phyloP scores from a whole-genome alignment of 768 basidiomycete genomes.

The Amanita phalloides region DNA sequence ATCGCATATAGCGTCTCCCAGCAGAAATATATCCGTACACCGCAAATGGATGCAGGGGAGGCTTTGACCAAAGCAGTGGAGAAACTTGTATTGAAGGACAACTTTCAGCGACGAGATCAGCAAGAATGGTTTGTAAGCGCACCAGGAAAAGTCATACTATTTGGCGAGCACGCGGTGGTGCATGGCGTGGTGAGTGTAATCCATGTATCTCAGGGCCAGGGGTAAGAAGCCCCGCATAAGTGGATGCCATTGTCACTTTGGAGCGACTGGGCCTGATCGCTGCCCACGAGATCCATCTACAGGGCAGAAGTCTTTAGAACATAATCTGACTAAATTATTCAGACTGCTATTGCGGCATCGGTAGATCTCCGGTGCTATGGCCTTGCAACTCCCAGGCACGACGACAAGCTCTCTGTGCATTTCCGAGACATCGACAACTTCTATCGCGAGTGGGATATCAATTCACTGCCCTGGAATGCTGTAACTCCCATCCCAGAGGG shows the following conservation, averaged over 20 bases:
- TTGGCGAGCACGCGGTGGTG: conserved; percentile 98
- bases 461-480: conserved; percentile 70
- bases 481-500: conserved; percentile 42
- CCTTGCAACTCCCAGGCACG: conserved; percentile 63
- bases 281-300: conserved; percentile 4
- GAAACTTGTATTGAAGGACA: conserved; percentile 39
- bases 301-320: background rate
- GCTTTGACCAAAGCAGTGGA: conserved; percentile 53
- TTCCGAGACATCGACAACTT: conserved; percentile 74
- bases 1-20: conserved; percentile 49
- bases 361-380: conserved; percentile 95
- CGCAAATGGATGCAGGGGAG: conserved; percentile 22
- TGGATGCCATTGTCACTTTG: background rate
- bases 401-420: conserved; percentile 62
- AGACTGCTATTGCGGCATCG: conserved; percentile 93
- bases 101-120: conserved; percentile 18
- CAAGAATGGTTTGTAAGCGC: conserved; percentile 83
- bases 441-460: conserved; percentile 72
- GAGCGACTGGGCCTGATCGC: conserved; percentile 1
- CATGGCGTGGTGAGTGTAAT: conserved; percentile 76
- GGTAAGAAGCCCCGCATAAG: conserved; percentile 2
- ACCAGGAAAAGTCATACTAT: conserved; percentile 95
- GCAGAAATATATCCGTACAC: conserved; percentile 33
- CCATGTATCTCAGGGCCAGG: conserved; percentile 10
- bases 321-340: conserved; percentile 9